These are phyloP conservation scores for Chalaropsis ovoidea DNA, from an alignment of 2,329 filamentous ascomycete genomes.

Conservation along the genomic window DNA sequence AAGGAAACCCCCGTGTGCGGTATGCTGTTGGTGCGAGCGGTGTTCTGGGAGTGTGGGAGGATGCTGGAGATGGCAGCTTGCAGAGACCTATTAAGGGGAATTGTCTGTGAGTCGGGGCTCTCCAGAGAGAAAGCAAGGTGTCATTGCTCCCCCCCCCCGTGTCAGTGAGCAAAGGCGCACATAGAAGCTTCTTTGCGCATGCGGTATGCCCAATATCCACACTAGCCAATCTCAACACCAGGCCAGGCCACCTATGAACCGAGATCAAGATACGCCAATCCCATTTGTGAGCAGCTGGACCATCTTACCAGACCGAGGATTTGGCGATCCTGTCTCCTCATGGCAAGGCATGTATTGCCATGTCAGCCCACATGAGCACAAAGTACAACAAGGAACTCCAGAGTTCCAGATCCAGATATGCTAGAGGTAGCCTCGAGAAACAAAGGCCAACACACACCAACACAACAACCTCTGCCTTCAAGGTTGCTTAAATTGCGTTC, in stretches of 20 bases:
- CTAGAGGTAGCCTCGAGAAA: not conserved
- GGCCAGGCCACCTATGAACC: not conserved
- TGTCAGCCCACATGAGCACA: too few relatives aligned
- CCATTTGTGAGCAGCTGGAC: not conserved
- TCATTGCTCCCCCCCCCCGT: not conserved
- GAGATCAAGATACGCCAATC: conserved; percentile 8
- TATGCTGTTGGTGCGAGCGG: not conserved
- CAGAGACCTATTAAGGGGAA: conserved; percentile 1
- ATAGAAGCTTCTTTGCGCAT: not conserved
- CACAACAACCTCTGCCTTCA: not conserved
- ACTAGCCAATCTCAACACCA: not conserved
- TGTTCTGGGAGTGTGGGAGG: not conserved
- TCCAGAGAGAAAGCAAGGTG: not conserved
- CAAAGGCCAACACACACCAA: not conserved
- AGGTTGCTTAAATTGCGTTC: not conserved
- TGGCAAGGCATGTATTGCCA: not conserved
- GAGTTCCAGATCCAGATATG: not conserved
- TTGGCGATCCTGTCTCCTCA: not conserved
- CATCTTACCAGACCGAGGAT: not conserved
- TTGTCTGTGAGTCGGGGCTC: not conserved
- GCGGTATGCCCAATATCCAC: not conserved
- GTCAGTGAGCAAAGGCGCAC: not conserved
- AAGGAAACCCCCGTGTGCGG: not conserved
- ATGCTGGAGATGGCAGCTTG: not conserved
- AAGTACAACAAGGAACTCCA: not conserved